Conservation (phyloP, 2,329 filamentous ascomycete genomes). For the Hypocrella siamensis region DNA sequence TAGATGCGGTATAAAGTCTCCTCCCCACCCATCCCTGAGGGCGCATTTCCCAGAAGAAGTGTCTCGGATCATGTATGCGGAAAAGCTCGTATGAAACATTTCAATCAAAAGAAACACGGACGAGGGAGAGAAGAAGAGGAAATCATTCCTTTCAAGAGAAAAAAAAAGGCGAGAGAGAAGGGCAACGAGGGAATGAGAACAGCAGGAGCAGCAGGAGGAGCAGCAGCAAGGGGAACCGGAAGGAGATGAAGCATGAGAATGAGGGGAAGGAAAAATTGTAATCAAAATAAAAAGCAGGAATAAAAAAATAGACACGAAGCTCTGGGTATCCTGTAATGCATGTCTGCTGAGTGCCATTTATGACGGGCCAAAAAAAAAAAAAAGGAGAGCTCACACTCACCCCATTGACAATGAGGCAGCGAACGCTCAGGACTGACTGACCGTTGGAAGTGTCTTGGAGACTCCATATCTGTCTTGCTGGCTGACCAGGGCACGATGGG, state of each 20-base stretch:
- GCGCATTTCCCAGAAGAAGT: neutral
- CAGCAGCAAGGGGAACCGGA: neutral
- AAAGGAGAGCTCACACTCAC: no score
- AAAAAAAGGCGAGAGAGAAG: constrained; percentile 1
- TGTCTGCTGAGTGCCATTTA: no score
- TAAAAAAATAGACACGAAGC: neutral
- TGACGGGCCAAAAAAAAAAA: no score
- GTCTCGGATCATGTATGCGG: neutral
- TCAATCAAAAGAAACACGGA: neutral
- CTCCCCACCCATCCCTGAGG: neutral
- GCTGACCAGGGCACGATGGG: no score
- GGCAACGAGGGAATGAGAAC: neutral
- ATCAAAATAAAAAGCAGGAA: neutral
- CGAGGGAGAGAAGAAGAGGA: neutral
- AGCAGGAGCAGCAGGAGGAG: neutral
- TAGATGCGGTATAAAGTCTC: no score
- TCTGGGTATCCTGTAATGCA: constrained; percentile 1
- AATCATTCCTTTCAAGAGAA: constrained; percentile 1
- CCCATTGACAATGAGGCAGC: no score
- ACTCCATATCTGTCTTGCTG: no score
- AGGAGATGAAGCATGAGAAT: neutral
- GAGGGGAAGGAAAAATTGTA: neutral
- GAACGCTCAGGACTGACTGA: no score
- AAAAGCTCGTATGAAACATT: neutral
- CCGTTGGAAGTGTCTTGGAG: no score